These are phyloP conservation scores for Lophiotrema nucula DNA, from an alignment of 495 filamentous ascomycete genomes.

Conservation along the genomic window DNA sequence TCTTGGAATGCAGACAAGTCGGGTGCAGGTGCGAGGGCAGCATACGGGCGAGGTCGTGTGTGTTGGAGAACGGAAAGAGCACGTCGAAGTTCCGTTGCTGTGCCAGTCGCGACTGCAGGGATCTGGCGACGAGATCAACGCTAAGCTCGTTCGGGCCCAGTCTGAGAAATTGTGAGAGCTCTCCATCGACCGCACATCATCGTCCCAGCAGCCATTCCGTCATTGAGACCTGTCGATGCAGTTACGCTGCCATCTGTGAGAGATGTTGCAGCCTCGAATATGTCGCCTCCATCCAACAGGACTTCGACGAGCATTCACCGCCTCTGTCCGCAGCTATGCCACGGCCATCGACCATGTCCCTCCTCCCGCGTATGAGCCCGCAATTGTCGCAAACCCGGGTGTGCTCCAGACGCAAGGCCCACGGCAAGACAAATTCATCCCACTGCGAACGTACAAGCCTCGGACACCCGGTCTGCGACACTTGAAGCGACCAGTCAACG, in stretches of 20 bases:
- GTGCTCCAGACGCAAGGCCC: constrained; percentile 7
- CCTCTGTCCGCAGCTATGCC: constrained; percentile 55
- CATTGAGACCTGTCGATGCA: constrained; percentile 33
- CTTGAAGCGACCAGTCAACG: constrained; percentile 86
- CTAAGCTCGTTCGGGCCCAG: constrained; percentile 3
- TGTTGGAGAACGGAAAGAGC: not conserved
- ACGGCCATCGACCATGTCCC: constrained; percentile 39
- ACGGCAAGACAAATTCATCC: constrained; percentile 44
- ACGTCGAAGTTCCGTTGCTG: not conserved
- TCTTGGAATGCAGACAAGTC: not conserved
- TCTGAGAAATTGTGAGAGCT: constrained; percentile 3
- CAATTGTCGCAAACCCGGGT: constrained; percentile 11
- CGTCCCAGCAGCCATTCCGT: not conserved
- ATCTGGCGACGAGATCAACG: not conserved
- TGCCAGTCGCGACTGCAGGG: not conserved
- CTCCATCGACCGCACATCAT: not conserved
- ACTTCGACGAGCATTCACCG: constrained; percentile 44
- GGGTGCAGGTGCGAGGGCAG: not conserved
- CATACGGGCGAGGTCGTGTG: not conserved
- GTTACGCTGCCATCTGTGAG: constrained; percentile 8
- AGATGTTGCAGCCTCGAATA: constrained; percentile 67
- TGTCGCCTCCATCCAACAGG: constrained; percentile 51
- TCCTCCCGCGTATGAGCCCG: constrained; percentile 21
- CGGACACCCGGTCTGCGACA: constrained; percentile 92
- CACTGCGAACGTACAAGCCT: constrained; percentile 84